Conservation (phyloP, 805 yeast species). For the Kodamaea restingae region DNA sequence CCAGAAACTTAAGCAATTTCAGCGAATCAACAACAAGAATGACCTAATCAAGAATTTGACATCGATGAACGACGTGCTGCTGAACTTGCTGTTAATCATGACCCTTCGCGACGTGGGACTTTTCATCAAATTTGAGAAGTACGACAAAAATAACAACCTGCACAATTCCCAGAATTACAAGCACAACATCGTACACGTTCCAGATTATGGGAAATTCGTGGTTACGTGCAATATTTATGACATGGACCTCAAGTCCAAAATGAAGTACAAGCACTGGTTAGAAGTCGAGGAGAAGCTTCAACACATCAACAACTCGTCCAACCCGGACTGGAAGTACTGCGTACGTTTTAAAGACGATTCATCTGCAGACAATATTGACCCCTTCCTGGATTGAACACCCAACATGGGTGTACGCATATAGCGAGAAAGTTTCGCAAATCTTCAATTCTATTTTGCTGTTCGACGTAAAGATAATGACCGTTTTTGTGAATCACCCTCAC, state of each 20-base stretch:
- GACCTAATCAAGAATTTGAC: constrained; percentile 30
- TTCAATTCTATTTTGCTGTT: neutral
- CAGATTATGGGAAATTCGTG: constrained; percentile 22
- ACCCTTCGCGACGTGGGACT: constrained; percentile 56
- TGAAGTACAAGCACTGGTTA: constrained; percentile 45
- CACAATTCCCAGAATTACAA: constrained; percentile 30
- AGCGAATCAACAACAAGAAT: constrained; percentile 29
- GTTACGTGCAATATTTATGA: constrained; percentile 43
- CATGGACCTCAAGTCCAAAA: constrained; percentile 44
- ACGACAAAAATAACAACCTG: constrained; percentile 22
- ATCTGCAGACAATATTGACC: constrained; percentile 6
- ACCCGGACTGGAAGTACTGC: constrained; percentile 30
- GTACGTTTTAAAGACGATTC: constrained; percentile 11
- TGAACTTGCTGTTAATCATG: constrained; percentile 43
- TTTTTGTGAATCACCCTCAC: too few relatives aligned
- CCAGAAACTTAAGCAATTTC: constrained; percentile 31
- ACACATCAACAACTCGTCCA: constrained; percentile 27
- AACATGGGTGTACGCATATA: neutral
- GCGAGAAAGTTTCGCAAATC: neutral
- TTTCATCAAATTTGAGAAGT: constrained; percentile 38
- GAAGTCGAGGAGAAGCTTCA: constrained; percentile 38
- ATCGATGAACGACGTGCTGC: constrained; percentile 37
- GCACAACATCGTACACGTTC: constrained; percentile 22
- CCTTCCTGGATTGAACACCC: constrained; percentile 1
- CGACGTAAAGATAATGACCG: neutral